Base-by-base conservation (phyloP, 2,329 filamentous ascomycete species). In the Colletotrichum brevisporum region DNA sequence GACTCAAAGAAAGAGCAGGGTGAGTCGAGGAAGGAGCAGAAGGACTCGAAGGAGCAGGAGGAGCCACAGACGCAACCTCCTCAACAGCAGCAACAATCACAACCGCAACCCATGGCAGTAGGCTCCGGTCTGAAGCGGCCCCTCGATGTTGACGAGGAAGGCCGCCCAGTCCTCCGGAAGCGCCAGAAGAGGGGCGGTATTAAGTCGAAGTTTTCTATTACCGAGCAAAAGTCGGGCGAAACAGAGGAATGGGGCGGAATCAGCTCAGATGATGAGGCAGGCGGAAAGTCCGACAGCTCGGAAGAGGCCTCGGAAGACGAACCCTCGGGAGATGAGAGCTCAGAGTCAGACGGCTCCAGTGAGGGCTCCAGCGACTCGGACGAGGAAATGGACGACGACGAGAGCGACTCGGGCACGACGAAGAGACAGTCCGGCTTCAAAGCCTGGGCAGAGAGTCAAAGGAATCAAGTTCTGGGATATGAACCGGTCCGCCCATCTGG, bases 111-210 rank as follows among this genome's bases (percentile, higher is more conserved):
- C 18, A 24, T 69, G 15, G 52, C 56, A 13, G 81, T 89, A 61
- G 96, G 96, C 21, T 91, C 90, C 70, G 96, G 96, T 6, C 80
- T 99, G 68, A 98, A 98, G 79, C 88, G 95, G 50, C 94, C 95
- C 1, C 83, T 99, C 12, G 93, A 97, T 52, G 73, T 94, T 10
- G 94, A 94, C 71, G 90, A 93, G 1, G 89, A 91, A 67, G 94
- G 95, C 6, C 90, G 89, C 63, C 96, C 95, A 0, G 84, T 97
- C 3, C 89, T 98, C 59, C 91, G 92, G 76, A 96, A 94, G 77
- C 88, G 94, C 59, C 94, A 95, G 79, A 92, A 91, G 73, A 86
- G 91, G 79, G 85, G 90, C 78, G 86, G 88, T 5, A 81, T 91
- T 16, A 85, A 86, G 70, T 86, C 85, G 3, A 91, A 88, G 70